Evolutionary conservation across 306 rosid species (phyloP).

Genomic region (Chamaecrista fasciculata): DNA sequence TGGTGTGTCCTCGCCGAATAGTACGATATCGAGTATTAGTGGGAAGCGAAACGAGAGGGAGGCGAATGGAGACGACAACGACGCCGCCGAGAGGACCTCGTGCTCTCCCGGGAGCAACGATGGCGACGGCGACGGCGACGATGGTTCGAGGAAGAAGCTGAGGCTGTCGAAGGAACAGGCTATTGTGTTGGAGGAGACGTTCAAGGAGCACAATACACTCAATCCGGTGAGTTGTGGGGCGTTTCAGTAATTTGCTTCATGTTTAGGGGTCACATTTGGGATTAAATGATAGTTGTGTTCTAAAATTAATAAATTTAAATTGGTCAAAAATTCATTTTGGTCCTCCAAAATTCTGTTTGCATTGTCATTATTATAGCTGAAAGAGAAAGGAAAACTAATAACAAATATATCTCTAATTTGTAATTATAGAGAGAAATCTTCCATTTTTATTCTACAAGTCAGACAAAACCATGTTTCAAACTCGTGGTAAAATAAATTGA

Average conservation of each 20-base stretch:
- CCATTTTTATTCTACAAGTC: too few species aligned
- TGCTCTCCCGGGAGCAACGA: conserved; percentile 67
- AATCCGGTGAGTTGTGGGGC: conserved; percentile 62
- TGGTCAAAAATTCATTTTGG: too few species aligned
- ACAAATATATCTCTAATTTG: too few species aligned
- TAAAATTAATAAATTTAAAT: too few species aligned
- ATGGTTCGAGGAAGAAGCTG: conserved; percentile 73
- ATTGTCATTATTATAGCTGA: too few species aligned
- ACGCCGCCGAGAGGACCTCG: conserved; percentile 63
- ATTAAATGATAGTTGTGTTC: neutral
- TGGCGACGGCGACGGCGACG: conserved; percentile 44
- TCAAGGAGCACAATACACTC: conserved; percentile 81
- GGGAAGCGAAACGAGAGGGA: conserved; percentile 86
- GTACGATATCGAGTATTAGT: conserved; percentile 77
- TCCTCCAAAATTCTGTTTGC: too few species aligned
- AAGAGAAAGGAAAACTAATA: too few species aligned
- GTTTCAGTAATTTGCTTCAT: neutral
- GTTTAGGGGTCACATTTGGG: neutral
- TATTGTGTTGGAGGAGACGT: conserved; percentile 72
- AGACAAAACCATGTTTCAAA: too few species aligned
- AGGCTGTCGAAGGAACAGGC: conserved; percentile 86
- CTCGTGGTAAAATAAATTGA: too few species aligned
- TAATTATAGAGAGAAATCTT: too few species aligned
- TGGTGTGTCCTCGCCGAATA: conserved; percentile 84
- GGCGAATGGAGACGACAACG: conserved; percentile 53